Conservation (phyloP, 441 rosid genomes). For the Mallotus repandus region DNA sequence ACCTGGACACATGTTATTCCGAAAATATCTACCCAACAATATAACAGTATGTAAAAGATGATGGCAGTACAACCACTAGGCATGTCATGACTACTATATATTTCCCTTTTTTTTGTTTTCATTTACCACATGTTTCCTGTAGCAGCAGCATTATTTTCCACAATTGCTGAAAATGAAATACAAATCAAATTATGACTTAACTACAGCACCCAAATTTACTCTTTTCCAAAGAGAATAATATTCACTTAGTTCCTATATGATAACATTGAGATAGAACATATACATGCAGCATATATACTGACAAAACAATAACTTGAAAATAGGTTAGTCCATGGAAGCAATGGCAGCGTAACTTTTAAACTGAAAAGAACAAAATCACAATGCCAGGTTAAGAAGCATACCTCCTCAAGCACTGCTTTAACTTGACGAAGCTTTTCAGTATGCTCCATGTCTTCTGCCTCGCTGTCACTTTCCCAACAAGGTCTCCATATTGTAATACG, state of each 20-base stretch:
- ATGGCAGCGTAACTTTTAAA: background rate
- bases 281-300: background rate
- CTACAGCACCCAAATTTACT: background rate
- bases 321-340: background rate
- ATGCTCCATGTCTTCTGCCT: conserved; percentile 98
- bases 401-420: conserved; percentile 99
- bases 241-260: background rate
- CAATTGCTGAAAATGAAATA: background rate
- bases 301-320: background rate
- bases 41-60: background rate
- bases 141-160: background rate
- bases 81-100: background rate
- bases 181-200: conserved; percentile 1
- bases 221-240: background rate
- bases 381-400: conserved; percentile 22
- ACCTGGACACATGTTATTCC: conserved; percentile 99
- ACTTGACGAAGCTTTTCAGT: conserved; percentile 99
- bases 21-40: conserved; percentile 90
- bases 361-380: background rate
- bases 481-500: conserved; percentile 35
- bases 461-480: conserved; percentile 97
- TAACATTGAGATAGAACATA: background rate
- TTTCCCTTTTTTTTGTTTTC: background rate
- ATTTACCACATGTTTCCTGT: background rate
- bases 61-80: background rate